A percentile compares a stretch with the other conserved stretches of the same genome.
These are phyloP conservation scores for Cornus kousa DNA, from an alignment of 148 eudicot genomes.

Conservation along the genomic window DNA sequence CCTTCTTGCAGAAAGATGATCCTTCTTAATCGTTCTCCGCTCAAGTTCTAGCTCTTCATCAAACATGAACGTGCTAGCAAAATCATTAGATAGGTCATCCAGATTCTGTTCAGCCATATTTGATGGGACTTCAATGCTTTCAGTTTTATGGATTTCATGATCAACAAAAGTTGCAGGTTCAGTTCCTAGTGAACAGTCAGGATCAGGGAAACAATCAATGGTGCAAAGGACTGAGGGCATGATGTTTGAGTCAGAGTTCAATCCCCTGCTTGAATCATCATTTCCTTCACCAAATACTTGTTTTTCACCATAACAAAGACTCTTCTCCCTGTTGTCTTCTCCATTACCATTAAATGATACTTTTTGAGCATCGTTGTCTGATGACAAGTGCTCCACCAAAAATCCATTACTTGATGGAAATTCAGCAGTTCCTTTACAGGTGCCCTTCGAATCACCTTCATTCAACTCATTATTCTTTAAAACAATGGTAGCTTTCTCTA, in stretches of 20 bases:
- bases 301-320: constrained; percentile 18
- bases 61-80: constrained; percentile 73
- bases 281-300: constrained; percentile 23
- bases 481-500: constrained; percentile 19
- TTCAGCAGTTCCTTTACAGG: constrained; percentile 18
- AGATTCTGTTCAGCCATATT: constrained; percentile 26
- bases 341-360: constrained; percentile 14
- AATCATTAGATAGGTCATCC: constrained; percentile 58
- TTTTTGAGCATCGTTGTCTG: constrained; percentile 14
- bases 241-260: constrained; percentile 17
- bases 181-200: constrained; percentile 20
- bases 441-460: constrained; percentile 17
- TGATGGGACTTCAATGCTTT: constrained; percentile 23
- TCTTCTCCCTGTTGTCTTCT: constrained; percentile 20
- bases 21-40: constrained; percentile 34
- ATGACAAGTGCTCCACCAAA: constrained; percentile 14
- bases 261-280: constrained; percentile 18
- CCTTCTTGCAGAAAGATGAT: constrained; percentile 50
- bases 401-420: constrained; percentile 23
- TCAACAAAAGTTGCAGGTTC: constrained; percentile 22
- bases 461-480: constrained; percentile 17
- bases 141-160: constrained; percentile 22
- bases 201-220: constrained; percentile 3
- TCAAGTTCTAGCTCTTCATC: constrained; percentile 93
- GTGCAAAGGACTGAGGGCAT: constrained; percentile 12